These are phyloP conservation scores for Penicillium flavigenum DNA, from an alignment of 495 filamentous ascomycete genomes.

Conservation along the genomic window DNA sequence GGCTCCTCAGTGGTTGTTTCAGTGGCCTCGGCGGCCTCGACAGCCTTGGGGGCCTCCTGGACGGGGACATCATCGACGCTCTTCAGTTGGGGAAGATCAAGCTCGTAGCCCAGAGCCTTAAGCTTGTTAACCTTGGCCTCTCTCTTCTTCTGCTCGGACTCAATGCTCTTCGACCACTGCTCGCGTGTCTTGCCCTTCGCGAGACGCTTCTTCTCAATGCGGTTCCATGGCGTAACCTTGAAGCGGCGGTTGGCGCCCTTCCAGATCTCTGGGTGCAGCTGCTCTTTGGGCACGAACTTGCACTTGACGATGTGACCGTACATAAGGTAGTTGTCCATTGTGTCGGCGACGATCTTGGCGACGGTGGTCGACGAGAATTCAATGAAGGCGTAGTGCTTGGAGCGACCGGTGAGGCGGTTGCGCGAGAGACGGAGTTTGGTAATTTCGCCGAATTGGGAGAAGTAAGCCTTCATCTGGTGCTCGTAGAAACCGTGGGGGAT, in stretches of 20 bases:
- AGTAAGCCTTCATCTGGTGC: conserved; percentile 89
- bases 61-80: conserved; percentile 57
- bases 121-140: conserved; percentile 67
- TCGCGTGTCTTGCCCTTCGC: conserved; percentile 67
- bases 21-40: conserved; percentile 25
- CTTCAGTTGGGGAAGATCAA: conserved; percentile 72
- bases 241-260: conserved; percentile 85
- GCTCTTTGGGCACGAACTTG: conserved; percentile 69
- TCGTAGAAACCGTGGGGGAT: conserved; percentile 97
- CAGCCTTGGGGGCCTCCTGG: conserved; percentile 34
- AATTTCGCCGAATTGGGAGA: conserved; percentile 91
- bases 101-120: conserved; percentile 81
- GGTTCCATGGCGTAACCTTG: conserved; percentile 83
- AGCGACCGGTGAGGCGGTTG: conserved; percentile 81
- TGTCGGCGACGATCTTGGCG: conserved; percentile 83
- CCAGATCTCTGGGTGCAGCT: conserved; percentile 78
- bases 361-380: conserved; percentile 78
- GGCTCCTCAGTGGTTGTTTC: conserved; percentile 26
- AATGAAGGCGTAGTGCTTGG: conserved; percentile 91
- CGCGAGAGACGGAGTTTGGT: conserved; percentile 80
- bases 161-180: conserved; percentile 70
- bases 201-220: conserved; percentile 71
- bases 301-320: conserved; percentile 91
- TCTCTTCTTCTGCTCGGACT: conserved; percentile 67
- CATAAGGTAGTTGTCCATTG: conserved; percentile 97